Evolutionary conservation across 805 yeast genomes (phyloP).

Genomic region (Ogataea nonfermentans): DNA sequence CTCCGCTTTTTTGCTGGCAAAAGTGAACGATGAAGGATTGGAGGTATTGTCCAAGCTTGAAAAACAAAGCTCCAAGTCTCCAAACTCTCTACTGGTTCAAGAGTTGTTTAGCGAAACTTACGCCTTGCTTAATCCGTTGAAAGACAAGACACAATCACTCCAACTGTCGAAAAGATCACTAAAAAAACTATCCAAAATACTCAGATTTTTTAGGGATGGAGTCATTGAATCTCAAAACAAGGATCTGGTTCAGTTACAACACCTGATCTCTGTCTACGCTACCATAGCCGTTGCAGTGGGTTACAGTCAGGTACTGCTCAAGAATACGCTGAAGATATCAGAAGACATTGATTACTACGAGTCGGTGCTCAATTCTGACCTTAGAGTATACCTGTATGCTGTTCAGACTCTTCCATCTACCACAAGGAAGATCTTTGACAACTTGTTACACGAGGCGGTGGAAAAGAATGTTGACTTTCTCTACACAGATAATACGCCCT

Average conservation of each 20-base stretch:
- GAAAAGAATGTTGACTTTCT: slow-evolving; percentile 16
- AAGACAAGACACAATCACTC: slow-evolving; percentile 11
- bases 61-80: slow-evolving; percentile 2
- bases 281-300: slow-evolving; percentile 18
- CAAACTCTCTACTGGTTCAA: slow-evolving; percentile 10
- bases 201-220: slow-evolving; percentile 17
- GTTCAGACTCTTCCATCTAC: slow-evolving; percentile 40
- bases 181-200: slow-evolving; percentile 10
- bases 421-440: slow-evolving; percentile 11
- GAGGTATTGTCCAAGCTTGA: slow-evolving; percentile 17
- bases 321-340: slow-evolving; percentile 41
- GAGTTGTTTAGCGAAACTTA: slow-evolving; percentile 19
- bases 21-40: slow-evolving; percentile 16
- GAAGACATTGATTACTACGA: slow-evolving; percentile 51
- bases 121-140: slow-evolving; percentile 17
- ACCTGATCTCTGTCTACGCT: slow-evolving; percentile 25
- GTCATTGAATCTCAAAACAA: slow-evolving; percentile 13
- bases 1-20: slow-evolving; percentile 9
- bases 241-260: slow-evolving; percentile 21
- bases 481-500: slow-evolving; percentile 19
- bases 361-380: slow-evolving; percentile 32
- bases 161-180: background rate
- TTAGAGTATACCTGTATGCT: slow-evolving; percentile 36
- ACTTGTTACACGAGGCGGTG: slow-evolving; percentile 30
- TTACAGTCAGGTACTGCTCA: slow-evolving; percentile 33